phyloP scores from a whole-genome alignment of 2,329 filamentous ascomycete species.

The Amauroascus niger region DNA sequence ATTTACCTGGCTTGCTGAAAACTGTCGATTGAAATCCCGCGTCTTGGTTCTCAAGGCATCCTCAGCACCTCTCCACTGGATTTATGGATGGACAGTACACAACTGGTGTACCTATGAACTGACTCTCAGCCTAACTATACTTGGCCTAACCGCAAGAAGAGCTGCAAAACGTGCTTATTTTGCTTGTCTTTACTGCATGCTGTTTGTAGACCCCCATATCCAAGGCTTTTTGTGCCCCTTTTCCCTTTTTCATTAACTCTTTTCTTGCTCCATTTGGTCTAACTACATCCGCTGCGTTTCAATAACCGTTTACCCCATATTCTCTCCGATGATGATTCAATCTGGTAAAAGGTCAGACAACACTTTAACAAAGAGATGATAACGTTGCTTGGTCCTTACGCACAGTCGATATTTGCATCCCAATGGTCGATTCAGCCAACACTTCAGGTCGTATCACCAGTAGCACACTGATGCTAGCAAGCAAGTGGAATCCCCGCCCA shows the following conservation, averaged over 20 bases:
- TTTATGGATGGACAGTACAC: too few relatives aligned
- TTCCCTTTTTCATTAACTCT: background rate
- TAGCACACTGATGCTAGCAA: background rate
- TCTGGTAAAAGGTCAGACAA: constrained; percentile 41
- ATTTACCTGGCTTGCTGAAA: too few relatives aligned
- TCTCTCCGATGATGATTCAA: constrained; percentile 36
- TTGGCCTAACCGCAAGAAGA: too few relatives aligned
- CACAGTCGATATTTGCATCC: background rate
- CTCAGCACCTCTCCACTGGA: too few relatives aligned
- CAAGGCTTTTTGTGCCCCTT: too few relatives aligned
- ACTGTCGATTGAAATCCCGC: too few relatives aligned
- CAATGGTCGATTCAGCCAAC: background rate
- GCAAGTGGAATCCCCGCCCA: constrained; percentile 1
- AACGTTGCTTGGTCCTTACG: background rate
- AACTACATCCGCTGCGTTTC: background rate
- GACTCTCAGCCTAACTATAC: too few relatives aligned
- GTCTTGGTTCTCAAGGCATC: too few relatives aligned
- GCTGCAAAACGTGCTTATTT: too few relatives aligned
- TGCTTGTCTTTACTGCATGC: too few relatives aligned
- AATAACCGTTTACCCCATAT: background rate
- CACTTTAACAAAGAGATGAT: constrained; percentile 5
- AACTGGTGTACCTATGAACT: too few relatives aligned
- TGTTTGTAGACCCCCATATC: too few relatives aligned
- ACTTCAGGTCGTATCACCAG: background rate
- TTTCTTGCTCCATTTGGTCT: background rate